Conservation (phyloP, 257 asterid species). For the Prunella vulgaris region DNA sequence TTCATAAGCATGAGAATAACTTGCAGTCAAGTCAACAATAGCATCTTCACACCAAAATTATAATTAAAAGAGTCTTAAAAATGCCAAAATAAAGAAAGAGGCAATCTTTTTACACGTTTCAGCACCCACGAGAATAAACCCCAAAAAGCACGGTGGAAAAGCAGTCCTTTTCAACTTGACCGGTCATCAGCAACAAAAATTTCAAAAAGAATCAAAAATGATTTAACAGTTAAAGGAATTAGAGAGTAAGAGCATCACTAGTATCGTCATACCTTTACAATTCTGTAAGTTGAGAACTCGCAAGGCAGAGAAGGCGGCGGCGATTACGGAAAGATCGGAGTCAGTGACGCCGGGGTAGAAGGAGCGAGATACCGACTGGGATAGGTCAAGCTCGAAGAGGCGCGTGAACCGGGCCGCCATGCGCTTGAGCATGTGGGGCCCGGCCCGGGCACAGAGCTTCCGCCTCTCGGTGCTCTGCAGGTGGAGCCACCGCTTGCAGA, state of each 20-base stretch:
- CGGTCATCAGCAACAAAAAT: conserved; percentile 2
- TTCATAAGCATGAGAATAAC: background rate
- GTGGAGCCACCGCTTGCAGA: conserved; percentile 89
- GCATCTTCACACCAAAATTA: background rate
- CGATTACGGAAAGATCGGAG: conserved; percentile 73
- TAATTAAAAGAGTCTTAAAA: background rate
- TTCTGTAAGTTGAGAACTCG: conserved; percentile 50
- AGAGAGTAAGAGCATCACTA: background rate
- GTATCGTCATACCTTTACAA: conserved; percentile 55
- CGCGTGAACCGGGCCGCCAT: conserved; percentile 76
- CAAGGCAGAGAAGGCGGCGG: conserved; percentile 57
- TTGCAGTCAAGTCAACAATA: background rate
- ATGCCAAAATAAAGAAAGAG: background rate
- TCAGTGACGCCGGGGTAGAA: conserved; percentile 92
- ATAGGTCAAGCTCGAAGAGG: conserved; percentile 69
- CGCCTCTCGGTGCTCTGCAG: conserved; percentile 78
- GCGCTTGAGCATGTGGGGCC: conserved; percentile 82
- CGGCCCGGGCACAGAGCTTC: conserved; percentile 81
- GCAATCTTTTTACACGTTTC: background rate
- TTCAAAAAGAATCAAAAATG: background rate
- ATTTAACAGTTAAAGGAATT: background rate
- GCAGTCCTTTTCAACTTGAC: background rate
- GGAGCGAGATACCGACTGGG: conserved; percentile 82
- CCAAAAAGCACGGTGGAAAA: background rate
- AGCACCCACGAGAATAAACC: background rate